Evolutionary conservation across 2,329 filamentous ascomycete genomes (phyloP), one percentile per base, ranked within the genome.

Genomic region (Diplodia seriata): DNA sequence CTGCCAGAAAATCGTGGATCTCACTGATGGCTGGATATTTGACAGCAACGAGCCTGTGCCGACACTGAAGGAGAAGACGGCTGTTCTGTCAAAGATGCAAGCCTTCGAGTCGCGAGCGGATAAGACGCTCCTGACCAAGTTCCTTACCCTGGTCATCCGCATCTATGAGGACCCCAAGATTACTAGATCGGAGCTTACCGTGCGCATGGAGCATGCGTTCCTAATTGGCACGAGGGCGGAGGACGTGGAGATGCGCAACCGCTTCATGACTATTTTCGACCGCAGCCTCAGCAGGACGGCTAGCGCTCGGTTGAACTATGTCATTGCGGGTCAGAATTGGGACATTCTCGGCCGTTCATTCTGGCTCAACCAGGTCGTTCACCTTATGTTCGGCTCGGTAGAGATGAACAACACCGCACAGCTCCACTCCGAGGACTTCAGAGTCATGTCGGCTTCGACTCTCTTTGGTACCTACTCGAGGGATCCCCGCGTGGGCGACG

Each of bases 131-230:
- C 85, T 99, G 68, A 93, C 90, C 72, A 94, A 94, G 76, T 99
- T 98, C 82, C 84, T 99, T 68, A 92, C 98, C 71, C 87, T 99
- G 31, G 95, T 99, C 31, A 97, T 99, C 73, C 90, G 94, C 59
- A 97, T 99, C 69, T 99, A 99, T 77, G 96, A 99, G 76, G 95
- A 99, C 74, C 92, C 93, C 0, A 97, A 96, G 80, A 95, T 99
- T 70, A 93, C 94, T 0, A 87, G 94, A 38, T 97, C 94, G 0
- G 95, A 99, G 79, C 85, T 99, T 65, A 98, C 95, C 0, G 96
- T 99, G 11, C 89, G 96, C 4, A 91, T 99, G 86, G 95, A 99
- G 81, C 94, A 98, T 79, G 95, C 95, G 5, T 99, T 99, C 85
- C 85, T 99, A 71, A 95, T 99, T 61, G 95, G 96, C 33, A 96